phyloP scores from a whole-genome alignment of 2,329 filamentous ascomycete species.

The Aspergillus fumigatiaffinis region DNA sequence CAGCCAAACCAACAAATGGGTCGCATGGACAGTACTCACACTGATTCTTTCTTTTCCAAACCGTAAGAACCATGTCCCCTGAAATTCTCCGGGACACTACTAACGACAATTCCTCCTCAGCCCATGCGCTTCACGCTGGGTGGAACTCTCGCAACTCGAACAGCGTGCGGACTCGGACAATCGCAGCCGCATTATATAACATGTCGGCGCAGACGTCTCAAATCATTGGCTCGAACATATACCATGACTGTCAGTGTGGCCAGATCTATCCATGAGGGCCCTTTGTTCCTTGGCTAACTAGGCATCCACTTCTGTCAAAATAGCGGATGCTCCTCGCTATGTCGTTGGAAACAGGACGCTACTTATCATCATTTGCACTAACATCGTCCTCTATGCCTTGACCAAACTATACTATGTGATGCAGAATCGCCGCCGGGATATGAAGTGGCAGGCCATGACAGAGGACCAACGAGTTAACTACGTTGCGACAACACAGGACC shows the following conservation, averaged over 20 bases:
- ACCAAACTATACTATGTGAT: constrained; percentile 31
- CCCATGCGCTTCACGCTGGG: constrained; percentile 51
- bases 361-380: constrained; percentile 19
- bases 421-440: constrained; percentile 25
- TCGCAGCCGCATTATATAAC: constrained; percentile 37
- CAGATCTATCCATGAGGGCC: background rate
- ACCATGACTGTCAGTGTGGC: constrained; percentile 23
- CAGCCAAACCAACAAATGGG: constrained; percentile 47
- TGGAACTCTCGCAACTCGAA: constrained; percentile 40
- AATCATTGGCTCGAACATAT: constrained; percentile 36
- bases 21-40: constrained; percentile 49
- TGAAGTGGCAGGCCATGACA: constrained; percentile 30
- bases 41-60: constrained; percentile 53
- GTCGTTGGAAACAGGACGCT: constrained; percentile 39
- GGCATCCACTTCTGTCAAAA: background rate
- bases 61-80: constrained; percentile 13
- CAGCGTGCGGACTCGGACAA: constrained; percentile 35
- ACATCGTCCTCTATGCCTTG: constrained; percentile 24
- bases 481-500: constrained; percentile 26
- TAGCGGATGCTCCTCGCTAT: constrained; percentile 44
- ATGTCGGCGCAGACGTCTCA: constrained; percentile 35
- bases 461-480: constrained; percentile 27
- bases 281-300: background rate
- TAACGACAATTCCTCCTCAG: constrained; percentile 21
- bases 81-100: background rate